These are phyloP conservation scores for Citrus unshiu DNA, from an alignment of 345 rosid genomes.

Conservation along the genomic window DNA sequence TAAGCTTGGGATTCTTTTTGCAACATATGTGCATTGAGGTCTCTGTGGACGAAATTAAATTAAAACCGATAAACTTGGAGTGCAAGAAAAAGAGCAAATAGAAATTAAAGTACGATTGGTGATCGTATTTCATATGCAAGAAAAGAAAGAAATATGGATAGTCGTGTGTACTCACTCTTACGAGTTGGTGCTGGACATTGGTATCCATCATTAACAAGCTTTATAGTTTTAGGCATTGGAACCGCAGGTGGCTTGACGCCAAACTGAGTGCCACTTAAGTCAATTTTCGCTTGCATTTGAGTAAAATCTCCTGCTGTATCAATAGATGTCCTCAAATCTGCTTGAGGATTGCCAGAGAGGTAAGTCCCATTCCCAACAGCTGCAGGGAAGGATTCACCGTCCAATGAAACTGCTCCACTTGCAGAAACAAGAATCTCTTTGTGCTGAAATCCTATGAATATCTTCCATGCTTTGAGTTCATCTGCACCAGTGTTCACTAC, in stretches of 20 bases:
- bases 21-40: constrained; percentile 36
- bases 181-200: constrained; percentile 31
- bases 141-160: background rate
- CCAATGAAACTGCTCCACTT: constrained; percentile 28
- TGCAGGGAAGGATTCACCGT: constrained; percentile 37
- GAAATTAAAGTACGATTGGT: too few relatives aligned
- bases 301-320: constrained; percentile 43
- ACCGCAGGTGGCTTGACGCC: constrained; percentile 11
- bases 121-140: too few relatives aligned
- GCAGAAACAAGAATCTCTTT: constrained; percentile 40
- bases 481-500: constrained; percentile 39
- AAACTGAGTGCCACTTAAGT: constrained; percentile 44
- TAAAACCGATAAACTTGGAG: background rate
- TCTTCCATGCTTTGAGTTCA: constrained; percentile 47
- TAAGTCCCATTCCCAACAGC: constrained; percentile 44
- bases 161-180: background rate
- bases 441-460: constrained; percentile 40
- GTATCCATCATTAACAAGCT: constrained; percentile 40
- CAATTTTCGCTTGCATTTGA: constrained; percentile 27
- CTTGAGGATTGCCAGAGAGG: constrained; percentile 34
- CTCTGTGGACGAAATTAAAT: constrained; percentile 5
- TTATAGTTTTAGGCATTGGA: constrained; percentile 40
- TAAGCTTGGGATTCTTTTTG: constrained; percentile 12
- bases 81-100: background rate
- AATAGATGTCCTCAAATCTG: constrained; percentile 47